Conservation (phyloP, 148 eudicot genomes). For the Spergularia marina region DNA sequence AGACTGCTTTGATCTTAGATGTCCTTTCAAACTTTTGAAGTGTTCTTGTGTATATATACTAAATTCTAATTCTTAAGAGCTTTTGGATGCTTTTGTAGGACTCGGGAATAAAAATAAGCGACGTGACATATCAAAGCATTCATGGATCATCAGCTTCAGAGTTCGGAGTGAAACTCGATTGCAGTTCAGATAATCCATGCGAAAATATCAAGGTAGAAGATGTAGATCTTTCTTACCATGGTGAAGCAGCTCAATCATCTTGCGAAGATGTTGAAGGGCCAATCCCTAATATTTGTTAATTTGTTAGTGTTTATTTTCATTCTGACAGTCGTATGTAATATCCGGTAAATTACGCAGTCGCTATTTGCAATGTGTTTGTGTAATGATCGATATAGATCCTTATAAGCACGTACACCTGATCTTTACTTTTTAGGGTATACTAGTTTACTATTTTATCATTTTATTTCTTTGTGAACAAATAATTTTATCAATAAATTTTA, state of each 20-base stretch:
- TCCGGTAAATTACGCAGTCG: too few relatives aligned
- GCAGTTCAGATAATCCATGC: constrained; percentile 40
- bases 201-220: constrained; percentile 30
- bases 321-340: too few relatives aligned
- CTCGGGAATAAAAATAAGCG: constrained; percentile 40
- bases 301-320: too few relatives aligned
- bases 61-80: too few relatives aligned
- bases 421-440: too few relatives aligned
- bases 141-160: constrained; percentile 53
- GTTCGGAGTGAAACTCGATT: constrained; percentile 42
- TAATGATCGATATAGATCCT: too few relatives aligned
- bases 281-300: not conserved
- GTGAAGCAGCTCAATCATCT: constrained; percentile 20
- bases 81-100: constrained; percentile 11
- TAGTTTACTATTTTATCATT: too few relatives aligned
- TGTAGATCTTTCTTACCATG: constrained; percentile 29
- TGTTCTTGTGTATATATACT: too few relatives aligned
- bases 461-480: too few relatives aligned
- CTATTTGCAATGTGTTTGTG: too few relatives aligned
- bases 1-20: not conserved
- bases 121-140: constrained; percentile 42
- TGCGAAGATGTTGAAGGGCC: constrained; percentile 41
- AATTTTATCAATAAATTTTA: too few relatives aligned
- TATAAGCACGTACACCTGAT: too few relatives aligned
- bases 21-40: not conserved